Percentiles rank a stretch among this genome's conserved stretches.
Evolutionary conservation across 2,329 filamentous ascomycete genomes (phyloP).

Genomic region (Penicillium frequentans): DNA sequence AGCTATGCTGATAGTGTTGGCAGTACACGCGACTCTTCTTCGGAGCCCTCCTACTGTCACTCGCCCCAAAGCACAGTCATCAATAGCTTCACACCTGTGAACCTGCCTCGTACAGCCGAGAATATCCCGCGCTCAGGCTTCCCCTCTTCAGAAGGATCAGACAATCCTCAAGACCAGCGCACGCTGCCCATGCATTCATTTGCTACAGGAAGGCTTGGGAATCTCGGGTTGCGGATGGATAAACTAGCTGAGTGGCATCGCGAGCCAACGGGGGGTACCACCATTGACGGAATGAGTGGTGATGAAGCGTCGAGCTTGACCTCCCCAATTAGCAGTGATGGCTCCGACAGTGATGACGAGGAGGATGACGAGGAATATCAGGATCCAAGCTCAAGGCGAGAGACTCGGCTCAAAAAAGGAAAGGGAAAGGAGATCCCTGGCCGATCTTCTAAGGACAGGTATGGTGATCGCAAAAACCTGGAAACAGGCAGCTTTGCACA

Average conservation of each 20-base stretch:
- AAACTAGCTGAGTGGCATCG: background rate
- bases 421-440: conserved; percentile 7
- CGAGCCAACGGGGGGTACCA: background rate
- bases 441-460: conserved; percentile 2
- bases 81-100: conserved; percentile 44
- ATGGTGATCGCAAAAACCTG: background rate
- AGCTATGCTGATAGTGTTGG: conserved; percentile 30
- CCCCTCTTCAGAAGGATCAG: background rate
- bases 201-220: background rate
- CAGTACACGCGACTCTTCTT: conserved; percentile 45
- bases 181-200: background rate
- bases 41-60: conserved; percentile 32
- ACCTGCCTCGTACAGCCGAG: conserved; percentile 34
- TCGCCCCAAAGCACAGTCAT: conserved; percentile 43
- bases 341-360: background rate
- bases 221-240: background rate
- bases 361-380: conserved; percentile 20
- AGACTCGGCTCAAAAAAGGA: background rate
- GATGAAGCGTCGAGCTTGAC: background rate
- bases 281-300: background rate
- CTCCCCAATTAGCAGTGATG: background rate
- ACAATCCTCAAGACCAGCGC: background rate
- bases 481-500: conserved; percentile 23
- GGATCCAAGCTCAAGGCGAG: background rate
- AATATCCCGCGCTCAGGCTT: background rate